Conservation (phyloP, 1,284 basidiomycete genomes). For the Boletellus deceptivus region DNA sequence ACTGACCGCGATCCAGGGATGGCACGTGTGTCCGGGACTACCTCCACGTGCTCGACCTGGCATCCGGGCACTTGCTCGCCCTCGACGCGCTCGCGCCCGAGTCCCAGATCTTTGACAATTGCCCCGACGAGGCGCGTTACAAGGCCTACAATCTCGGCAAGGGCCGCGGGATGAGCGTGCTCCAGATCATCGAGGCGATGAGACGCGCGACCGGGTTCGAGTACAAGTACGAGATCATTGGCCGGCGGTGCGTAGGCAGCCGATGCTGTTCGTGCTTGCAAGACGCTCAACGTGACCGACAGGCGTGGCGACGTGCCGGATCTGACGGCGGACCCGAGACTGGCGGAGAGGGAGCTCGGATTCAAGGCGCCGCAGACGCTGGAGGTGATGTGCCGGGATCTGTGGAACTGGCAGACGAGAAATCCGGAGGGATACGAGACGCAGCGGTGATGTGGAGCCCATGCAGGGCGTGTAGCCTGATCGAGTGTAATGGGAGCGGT, state of each 20-base stretch:
- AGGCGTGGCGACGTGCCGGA: constrained; percentile 96
- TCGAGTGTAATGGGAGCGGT: constrained; percentile 12
- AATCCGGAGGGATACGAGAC: constrained; percentile 72
- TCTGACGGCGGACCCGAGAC: constrained; percentile 88
- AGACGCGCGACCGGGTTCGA: constrained; percentile 85
- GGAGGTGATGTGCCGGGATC: constrained; percentile 87
- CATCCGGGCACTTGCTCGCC: constrained; percentile 90
- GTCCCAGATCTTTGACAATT: constrained; percentile 55
- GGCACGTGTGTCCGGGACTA: constrained; percentile 98
- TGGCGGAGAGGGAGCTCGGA: constrained; percentile 93
- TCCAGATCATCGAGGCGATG: constrained; percentile 97
- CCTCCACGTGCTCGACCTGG: constrained; percentile 95
- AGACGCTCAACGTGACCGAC: constrained; percentile 15
- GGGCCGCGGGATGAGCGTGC: constrained; percentile 89
- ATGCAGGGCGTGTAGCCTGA: constrained; percentile 18
- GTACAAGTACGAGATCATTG: constrained; percentile 89
- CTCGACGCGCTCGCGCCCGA: constrained; percentile 79
- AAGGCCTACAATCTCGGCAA: constrained; percentile 97
- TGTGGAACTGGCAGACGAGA: constrained; percentile 92
- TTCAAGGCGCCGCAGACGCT: constrained; percentile 85
- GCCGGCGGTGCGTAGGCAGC: constrained; percentile 65
- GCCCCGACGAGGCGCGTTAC: constrained; percentile 58
- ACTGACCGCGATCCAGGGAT: constrained; percentile 54
- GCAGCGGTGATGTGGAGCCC: constrained; percentile 5
- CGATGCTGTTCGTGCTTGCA: neutral